Base-by-base conservation (phyloP, 75 land plant species). In the Larix kaempferi region DNA sequence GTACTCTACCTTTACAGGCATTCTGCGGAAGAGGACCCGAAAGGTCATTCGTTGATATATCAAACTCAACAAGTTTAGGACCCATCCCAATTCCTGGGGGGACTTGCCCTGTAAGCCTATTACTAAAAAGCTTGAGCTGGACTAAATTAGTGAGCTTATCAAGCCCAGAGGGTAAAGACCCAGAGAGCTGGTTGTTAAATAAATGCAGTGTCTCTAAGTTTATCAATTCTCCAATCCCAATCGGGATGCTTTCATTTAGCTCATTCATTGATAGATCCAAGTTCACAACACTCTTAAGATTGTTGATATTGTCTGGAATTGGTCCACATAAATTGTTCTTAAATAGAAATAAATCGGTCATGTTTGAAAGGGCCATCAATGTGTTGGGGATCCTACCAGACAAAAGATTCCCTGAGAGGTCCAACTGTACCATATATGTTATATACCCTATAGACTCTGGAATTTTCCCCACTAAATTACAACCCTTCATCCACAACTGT, bases 391-490 rank as follows among this genome's bases (percentile, higher is more conserved):
- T 23, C 57, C 65, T 44, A 4, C 80, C 84, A 25, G 23, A 5
- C 71, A 82, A 21, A 16, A 3, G 3, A 17, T 79, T 83, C 1
- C 1, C 15, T 27, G 62, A 26, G 29, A 83, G 39, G 59, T 74
- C 54, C 54, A 78, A 21, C 5, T 22, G 55, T 57, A 25, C 67
- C 29, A 81, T 44, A 57, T 71, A 19, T 59, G 26, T 52, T 55
- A 57, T 77, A 67, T 56, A 75, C 33, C 52, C 77, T 15, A 94
- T 39, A 15, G 80, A 57, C 29, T 66, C 84, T 5, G 96, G 94
- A 13, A 93, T 93, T 39, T 77, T 39, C 2, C 96, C 96, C 7
- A 81, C 65, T 79, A 93, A 73, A 62, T 84, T 84, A 4, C 73
- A 23, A 2, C 58, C 19, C 0, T 61, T 57, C 71, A 93, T 82